Evolutionary conservation across 768 basidiomycete species (phyloP).

Genomic region (Galerina sulciceps): DNA sequence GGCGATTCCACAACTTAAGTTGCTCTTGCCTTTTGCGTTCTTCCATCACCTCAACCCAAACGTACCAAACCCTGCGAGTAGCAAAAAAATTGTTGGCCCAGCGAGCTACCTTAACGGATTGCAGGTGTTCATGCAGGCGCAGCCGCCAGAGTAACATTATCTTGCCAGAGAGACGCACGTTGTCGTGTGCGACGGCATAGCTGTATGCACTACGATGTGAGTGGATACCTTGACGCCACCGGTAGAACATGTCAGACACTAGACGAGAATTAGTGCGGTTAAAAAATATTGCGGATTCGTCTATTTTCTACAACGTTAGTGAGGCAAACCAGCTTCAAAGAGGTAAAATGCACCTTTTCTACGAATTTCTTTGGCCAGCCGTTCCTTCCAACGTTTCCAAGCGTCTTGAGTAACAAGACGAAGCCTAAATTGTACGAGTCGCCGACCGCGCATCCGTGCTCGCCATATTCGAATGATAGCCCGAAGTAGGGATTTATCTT

Average conservation of each 20-base stretch:
- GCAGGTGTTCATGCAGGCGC: slow-evolving; percentile 21
- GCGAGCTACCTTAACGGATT: slow-evolving; percentile 27
- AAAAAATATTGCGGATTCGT: slow-evolving; percentile 22
- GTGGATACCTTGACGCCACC: slow-evolving; percentile 24
- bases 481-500: slow-evolving; percentile 27
- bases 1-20: slow-evolving; percentile 22
- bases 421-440: slow-evolving; percentile 25
- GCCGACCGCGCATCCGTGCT: slow-evolving; percentile 28
- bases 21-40: slow-evolving; percentile 26
- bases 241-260: slow-evolving; percentile 12
- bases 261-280: slow-evolving; percentile 19
- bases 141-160: slow-evolving; percentile 27
- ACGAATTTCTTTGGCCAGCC: slow-evolving; percentile 17
- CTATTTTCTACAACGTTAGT: slow-evolving; percentile 12
- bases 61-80: slow-evolving; percentile 25
- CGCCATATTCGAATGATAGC: slow-evolving; percentile 33
- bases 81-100: slow-evolving; percentile 30
- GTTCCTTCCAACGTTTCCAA: slow-evolving; percentile 25
- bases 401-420: slow-evolving; percentile 13
- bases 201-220: slow-evolving; percentile 24
- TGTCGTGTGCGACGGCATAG: slow-evolving; percentile 26
- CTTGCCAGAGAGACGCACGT: slow-evolving; percentile 21
- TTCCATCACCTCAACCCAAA: slow-evolving; percentile 26
- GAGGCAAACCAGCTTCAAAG: not conserved
- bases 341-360: slow-evolving; percentile 19